Conservation (phyloP, 1,139 yeast genomes). For the Kodamaea sp. region DNA sequence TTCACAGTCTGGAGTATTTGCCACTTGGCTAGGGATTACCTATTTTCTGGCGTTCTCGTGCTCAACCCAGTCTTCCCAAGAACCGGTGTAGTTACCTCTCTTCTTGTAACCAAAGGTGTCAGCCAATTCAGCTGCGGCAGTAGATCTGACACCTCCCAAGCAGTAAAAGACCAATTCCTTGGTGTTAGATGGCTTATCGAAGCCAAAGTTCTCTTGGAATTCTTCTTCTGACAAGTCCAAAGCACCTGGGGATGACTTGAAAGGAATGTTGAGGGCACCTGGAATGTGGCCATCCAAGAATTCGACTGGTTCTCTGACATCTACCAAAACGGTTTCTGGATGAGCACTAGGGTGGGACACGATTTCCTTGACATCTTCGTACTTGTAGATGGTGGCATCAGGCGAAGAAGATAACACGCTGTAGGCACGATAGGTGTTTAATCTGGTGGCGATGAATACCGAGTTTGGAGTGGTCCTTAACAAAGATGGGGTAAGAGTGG, state of each 20-base stretch:
- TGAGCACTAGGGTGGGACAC: constrained; percentile 37
- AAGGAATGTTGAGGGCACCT: constrained; percentile 82
- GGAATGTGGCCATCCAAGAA: constrained; percentile 74
- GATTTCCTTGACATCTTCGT: constrained; percentile 55
- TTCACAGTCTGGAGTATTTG: too few species aligned
- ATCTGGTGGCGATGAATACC: constrained; percentile 5
- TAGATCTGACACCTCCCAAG: constrained; percentile 87
- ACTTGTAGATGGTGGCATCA: constrained; percentile 55
- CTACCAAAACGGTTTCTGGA: constrained; percentile 61
- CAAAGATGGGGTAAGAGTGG: not conserved
- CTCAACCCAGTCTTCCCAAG: constrained; percentile 82
- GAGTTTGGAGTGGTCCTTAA: not conserved
- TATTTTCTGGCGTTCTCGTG: constrained; percentile 32
- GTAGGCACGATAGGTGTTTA: constrained; percentile 9
- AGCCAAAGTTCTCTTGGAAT: constrained; percentile 78
- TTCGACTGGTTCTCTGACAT: constrained; percentile 92
- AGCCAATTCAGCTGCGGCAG: constrained; percentile 91
- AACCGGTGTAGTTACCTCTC: constrained; percentile 78
- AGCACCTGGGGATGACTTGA: constrained; percentile 93
- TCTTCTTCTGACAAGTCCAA: constrained; percentile 76
- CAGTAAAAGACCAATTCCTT: constrained; percentile 88
- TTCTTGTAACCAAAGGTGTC: constrained; percentile 83
- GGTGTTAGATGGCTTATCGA: constrained; percentile 72
- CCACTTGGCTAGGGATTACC: too few species aligned
- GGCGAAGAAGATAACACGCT: constrained; percentile 23